A percentile compares a stretch with the other conserved stretches of the same genome.
These are phyloP conservation scores for Blastobotrys terrestris DNA, from an alignment of 805 yeast species.

Conservation along the genomic window DNA sequence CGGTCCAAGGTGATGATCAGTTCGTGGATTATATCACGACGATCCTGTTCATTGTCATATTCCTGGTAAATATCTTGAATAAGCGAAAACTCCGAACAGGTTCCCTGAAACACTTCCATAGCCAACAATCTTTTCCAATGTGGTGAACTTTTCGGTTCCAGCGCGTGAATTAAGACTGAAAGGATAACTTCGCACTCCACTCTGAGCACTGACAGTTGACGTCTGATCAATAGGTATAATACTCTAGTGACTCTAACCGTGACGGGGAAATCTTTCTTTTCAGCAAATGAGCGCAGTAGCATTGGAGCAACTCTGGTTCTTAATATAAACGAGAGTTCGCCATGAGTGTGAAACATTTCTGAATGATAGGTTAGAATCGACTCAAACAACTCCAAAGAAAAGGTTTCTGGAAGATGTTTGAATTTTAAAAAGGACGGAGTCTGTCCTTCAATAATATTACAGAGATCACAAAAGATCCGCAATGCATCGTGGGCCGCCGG, in stretches of 20 bases:
- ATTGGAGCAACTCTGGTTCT: conserved; percentile 71
- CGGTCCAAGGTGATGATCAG: conserved; percentile 41
- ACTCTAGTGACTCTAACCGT: conserved; percentile 72
- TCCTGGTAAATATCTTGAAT: conserved; percentile 48
- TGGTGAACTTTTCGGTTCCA: conserved; percentile 52
- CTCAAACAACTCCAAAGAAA: conserved; percentile 81
- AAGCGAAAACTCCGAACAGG: conserved; percentile 51
- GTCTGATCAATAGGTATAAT: conserved; percentile 53
- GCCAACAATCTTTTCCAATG: conserved; percentile 71
- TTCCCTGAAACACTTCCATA: conserved; percentile 60
- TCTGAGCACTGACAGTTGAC: conserved; percentile 55
- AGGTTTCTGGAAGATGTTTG: conserved; percentile 46
- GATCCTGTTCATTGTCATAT: conserved; percentile 54
- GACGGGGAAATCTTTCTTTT: conserved; percentile 55
- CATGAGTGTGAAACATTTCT: conserved; percentile 47
- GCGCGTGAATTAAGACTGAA: conserved; percentile 64
- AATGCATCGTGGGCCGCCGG: conserved; percentile 63
- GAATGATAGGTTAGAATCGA: conserved; percentile 64
- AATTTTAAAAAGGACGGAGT: conserved; percentile 50
- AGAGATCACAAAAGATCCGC: conserved; percentile 64
- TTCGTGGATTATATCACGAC: conserved; percentile 56
- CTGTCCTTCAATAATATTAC: conserved; percentile 56
- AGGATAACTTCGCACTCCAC: conserved; percentile 79
- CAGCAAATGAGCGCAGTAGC: conserved; percentile 58
- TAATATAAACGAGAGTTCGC: conserved; percentile 60